phyloP scores from a whole-genome alignment of 176 grass and related monocot genomes.

The Chrysopogon serrulatus region DNA sequence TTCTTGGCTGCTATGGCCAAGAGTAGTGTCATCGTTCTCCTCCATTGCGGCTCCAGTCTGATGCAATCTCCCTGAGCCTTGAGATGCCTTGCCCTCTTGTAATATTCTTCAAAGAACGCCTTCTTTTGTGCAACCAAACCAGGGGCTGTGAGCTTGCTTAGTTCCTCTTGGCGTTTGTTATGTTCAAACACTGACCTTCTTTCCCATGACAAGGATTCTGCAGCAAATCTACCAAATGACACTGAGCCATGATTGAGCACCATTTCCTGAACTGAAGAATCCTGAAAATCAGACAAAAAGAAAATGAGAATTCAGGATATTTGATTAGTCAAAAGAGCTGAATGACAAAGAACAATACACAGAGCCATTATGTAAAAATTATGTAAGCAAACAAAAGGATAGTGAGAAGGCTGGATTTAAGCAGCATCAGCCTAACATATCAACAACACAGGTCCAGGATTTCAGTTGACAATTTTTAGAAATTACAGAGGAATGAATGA shows the following conservation, averaged over 20 bases:
- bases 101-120: slow-evolving; percentile 94
- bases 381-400: not conserved
- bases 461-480: not conserved
- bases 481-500: not conserved
- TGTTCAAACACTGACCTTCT: slow-evolving; percentile 63
- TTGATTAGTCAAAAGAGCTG: not conserved
- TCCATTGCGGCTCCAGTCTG: slow-evolving; percentile 18
- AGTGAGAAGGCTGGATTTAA: not conserved
- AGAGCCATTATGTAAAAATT: not conserved
- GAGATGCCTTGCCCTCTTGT: slow-evolving; percentile 42
- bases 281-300: slow-evolving; percentile 26
- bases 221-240: slow-evolving; percentile 77
- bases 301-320: not conserved
- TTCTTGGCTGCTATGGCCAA: not conserved
- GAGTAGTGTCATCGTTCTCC: not conserved
- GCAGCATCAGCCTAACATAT: not conserved
- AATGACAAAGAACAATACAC: not conserved
- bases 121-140: slow-evolving; percentile 89
- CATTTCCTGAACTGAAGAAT: slow-evolving; percentile 56
- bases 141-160: slow-evolving; percentile 51
- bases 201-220: slow-evolving; percentile 76
- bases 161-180: slow-evolving; percentile 70
- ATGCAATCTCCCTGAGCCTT: slow-evolving; percentile 34
- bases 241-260: slow-evolving; percentile 63
- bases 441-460: not conserved